Evolutionary conservation across 768 basidiomycete genomes (phyloP).

Genomic region (Lepiota brunneoincarnata): DNA sequence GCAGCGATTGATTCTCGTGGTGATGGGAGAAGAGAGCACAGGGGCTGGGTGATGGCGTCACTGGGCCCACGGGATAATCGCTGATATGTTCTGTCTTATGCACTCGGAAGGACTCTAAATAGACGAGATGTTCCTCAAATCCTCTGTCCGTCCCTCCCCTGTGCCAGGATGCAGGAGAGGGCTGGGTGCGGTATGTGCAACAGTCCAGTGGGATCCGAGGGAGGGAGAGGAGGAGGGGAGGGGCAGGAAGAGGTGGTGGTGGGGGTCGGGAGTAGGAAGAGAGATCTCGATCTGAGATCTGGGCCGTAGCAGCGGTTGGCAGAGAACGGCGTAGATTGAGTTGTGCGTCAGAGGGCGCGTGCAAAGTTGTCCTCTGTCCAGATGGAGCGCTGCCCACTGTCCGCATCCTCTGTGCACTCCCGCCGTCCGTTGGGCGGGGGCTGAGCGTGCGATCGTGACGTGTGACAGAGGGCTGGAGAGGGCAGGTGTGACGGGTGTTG

Average conservation of each 20-base stretch:
- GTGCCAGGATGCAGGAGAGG: background rate
- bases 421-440: slow-evolving; percentile 12
- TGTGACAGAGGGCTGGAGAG: slow-evolving; percentile 6
- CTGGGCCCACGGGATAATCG: slow-evolving; percentile 13
- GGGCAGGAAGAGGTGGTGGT: background rate
- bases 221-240: background rate
- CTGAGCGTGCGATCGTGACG: slow-evolving; percentile 13
- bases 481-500: slow-evolving; percentile 9
- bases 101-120: slow-evolving; percentile 10
- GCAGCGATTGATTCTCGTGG: slow-evolving; percentile 12
- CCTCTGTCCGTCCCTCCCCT: background rate
- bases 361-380: background rate
- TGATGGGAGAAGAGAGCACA: slow-evolving; percentile 12
- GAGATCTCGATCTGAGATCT: slow-evolving; percentile 14
- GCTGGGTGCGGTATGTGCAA: background rate
- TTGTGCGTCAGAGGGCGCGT: slow-evolving; percentile 8
- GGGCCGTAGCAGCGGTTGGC: slow-evolving; percentile 14
- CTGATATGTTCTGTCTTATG: slow-evolving; percentile 12
- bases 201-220: background rate
- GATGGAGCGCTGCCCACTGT: background rate
- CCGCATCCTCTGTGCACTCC: background rate
- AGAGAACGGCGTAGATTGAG: slow-evolving; percentile 10
- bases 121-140: background rate
- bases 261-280: background rate
- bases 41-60: slow-evolving; percentile 13